Evolutionary conservation across 306 rosid genomes (phyloP).

Genomic region (Arachis hypogaea): DNA sequence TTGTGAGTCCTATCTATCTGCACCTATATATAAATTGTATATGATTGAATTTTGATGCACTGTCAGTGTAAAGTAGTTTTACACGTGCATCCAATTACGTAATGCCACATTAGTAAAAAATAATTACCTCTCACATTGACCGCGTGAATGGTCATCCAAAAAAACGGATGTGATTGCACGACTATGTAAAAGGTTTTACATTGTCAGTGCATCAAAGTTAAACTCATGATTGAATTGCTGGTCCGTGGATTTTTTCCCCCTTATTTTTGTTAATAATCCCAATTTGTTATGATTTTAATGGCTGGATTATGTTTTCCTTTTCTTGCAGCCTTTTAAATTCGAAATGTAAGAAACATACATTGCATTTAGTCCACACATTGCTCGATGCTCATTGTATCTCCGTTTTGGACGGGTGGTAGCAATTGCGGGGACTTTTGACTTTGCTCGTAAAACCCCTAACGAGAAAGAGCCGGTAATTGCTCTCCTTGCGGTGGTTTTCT

Average conservation of each 20-base stretch:
- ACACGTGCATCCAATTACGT: too few relatives aligned
- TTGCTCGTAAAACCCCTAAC: slow-evolving; percentile 23
- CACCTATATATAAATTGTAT: not conserved
- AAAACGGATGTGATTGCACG: too few relatives aligned
- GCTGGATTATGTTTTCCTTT: not conserved
- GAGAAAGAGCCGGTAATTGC: not conserved
- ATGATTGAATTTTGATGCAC: not conserved
- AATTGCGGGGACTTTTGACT: slow-evolving; percentile 7
- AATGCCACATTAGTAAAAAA: too few relatives aligned
- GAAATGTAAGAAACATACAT: slow-evolving; percentile 21
- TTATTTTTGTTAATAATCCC: not conserved
- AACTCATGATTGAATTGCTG: not conserved
- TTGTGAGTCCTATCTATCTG: not conserved
- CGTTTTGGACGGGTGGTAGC: slow-evolving; percentile 29
- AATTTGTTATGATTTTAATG: not conserved
- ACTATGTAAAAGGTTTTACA: too few relatives aligned
- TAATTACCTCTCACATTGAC: too few relatives aligned
- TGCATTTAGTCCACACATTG: slow-evolving; percentile 22
- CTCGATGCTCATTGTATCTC: slow-evolving; percentile 20
- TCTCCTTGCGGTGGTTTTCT: not conserved
- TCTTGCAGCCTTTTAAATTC: slow-evolving; percentile 13
- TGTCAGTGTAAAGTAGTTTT: too few relatives aligned
- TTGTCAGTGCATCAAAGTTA: too few relatives aligned
- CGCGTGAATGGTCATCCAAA: too few relatives aligned
- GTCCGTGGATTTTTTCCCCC: not conserved